phyloP scores from a whole-genome alignment of 1,139 yeast species.

The Magnusiomyces ingens region DNA sequence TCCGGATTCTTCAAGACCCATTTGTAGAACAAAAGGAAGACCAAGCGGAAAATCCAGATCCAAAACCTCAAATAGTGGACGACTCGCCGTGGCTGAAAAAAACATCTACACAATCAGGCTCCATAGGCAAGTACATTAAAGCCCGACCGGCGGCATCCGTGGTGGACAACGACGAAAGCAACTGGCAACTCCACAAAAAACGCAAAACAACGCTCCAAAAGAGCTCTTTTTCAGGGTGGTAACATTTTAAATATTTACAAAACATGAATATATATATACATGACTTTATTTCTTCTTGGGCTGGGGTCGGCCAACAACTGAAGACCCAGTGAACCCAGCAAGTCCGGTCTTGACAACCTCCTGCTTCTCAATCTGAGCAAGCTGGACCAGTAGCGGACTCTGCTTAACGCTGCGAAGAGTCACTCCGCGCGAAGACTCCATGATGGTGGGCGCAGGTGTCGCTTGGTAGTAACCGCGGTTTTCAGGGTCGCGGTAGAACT shows the following conservation, averaged over 20 bases:
- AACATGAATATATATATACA: not conserved
- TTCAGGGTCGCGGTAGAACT: slow-evolving; percentile 63
- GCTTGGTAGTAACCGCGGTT: slow-evolving; percentile 67
- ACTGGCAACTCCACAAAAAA: slow-evolving; percentile 13
- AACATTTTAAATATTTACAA: not conserved
- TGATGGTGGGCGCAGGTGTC: slow-evolving; percentile 30
- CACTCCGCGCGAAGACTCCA: slow-evolving; percentile 18
- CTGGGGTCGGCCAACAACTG: slow-evolving; percentile 10
- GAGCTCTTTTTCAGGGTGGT: slow-evolving; percentile 27
- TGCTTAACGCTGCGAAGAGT: slow-evolving; percentile 20
- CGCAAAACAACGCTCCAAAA: slow-evolving; percentile 20
- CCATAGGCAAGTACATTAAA: slow-evolving; percentile 13
- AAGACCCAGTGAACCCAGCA: slow-evolving; percentile 16
- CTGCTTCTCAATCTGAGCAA: slow-evolving; percentile 22
- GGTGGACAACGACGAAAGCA: slow-evolving; percentile 10
- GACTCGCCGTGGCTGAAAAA: slow-evolving; percentile 26
- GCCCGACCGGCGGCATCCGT: not conserved
- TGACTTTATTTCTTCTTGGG: slow-evolving; percentile 7
- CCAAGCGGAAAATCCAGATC: not conserved
- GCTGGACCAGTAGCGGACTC: slow-evolving; percentile 28
- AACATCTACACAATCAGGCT: slow-evolving; percentile 1
- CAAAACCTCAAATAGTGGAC: slow-evolving; percentile 14
- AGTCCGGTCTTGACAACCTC: slow-evolving; percentile 20
- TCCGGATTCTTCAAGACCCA: slow-evolving; percentile 74
- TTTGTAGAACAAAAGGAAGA: slow-evolving; percentile 37